A percentile compares a stretch with the other conserved stretches of the same genome.
Conservation (phyloP, 176 grass and related monocot species). For the Chloris gayana region DNA sequence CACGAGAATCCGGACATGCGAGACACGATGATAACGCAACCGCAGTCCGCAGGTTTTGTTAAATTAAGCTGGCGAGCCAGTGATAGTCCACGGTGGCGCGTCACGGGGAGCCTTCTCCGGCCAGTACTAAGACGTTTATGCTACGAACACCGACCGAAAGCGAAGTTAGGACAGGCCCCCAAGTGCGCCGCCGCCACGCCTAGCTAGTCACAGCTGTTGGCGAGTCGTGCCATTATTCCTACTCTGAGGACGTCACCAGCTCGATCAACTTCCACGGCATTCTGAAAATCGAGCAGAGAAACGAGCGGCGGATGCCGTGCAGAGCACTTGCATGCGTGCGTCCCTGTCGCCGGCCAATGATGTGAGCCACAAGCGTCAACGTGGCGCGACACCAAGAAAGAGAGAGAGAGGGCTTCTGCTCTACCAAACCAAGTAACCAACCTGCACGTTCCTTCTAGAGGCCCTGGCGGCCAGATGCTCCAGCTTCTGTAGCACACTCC, state of each 20-base stretch:
- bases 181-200: background rate
- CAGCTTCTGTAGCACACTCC: constrained; percentile 10
- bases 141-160: background rate
- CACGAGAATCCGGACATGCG: constrained; percentile 28
- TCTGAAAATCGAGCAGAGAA: background rate
- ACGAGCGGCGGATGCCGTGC: background rate
- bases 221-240: no score
- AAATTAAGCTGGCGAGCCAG: background rate
- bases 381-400: constrained; percentile 24
- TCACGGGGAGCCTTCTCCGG: background rate
- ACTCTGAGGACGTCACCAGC: no score
- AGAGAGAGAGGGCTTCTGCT: background rate
- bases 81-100: constrained; percentile 12
- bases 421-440: constrained; percentile 25
- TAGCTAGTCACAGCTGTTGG: no score
- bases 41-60: no score
- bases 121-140: background rate
- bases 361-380: constrained; percentile 13
- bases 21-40: background rate
- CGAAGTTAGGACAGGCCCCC: background rate
- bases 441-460: constrained; percentile 27
- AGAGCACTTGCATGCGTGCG: background rate
- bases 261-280: no score
- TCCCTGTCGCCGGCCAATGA: constrained; percentile 18
- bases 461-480: background rate